Percentiles rank a stretch among this genome's conserved stretches.
Conservation (phyloP, 225 moss, liverwort and hornwort species). For the Physcomitrium patens region DNA sequence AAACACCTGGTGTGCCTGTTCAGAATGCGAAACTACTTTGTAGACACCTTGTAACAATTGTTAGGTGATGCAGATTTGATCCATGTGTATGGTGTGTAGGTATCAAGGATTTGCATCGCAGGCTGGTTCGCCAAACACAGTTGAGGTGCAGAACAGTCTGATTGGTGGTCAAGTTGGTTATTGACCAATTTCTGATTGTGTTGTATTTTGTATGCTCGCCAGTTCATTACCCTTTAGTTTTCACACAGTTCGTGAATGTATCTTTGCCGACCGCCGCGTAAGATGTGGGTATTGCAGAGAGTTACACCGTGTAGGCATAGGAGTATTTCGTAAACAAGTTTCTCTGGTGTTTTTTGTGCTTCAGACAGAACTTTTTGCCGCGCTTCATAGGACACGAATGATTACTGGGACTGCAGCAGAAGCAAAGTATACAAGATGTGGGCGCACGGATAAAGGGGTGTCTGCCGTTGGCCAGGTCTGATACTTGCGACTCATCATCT, state of each 20-base stretch:
- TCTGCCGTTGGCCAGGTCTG: constrained; percentile 92
- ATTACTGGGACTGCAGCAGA: constrained; percentile 63
- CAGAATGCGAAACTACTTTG: neutral
- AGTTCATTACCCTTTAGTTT: neutral
- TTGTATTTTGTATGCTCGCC: neutral
- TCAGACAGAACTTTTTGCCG: constrained; percentile 87
- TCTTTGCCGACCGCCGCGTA: neutral
- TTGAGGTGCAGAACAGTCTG: constrained; percentile 61
- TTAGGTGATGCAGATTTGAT: constrained; percentile 4
- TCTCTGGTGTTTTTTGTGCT: constrained; percentile 20
- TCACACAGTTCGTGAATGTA: neutral
- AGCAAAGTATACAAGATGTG: constrained; percentile 86
- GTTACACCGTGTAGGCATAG: neutral
- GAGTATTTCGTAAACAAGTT: neutral
- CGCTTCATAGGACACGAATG: constrained; percentile 80
- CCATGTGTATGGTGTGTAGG: constrained; percentile 39
- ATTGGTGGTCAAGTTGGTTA: constrained; percentile 10
- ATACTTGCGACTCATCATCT: constrained; percentile 55
- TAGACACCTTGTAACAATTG: neutral
- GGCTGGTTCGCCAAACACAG: constrained; percentile 66
- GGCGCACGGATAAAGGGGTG: constrained; percentile 98
- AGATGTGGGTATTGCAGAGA: neutral
- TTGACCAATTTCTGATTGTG: neutral
- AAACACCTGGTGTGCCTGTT: constrained; percentile 5
- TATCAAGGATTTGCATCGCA: constrained; percentile 96